These are phyloP conservation scores for Cryptosporidium meleagridis DNA, from an alignment of 169 alveolate species.

Conservation along the genomic window DNA sequence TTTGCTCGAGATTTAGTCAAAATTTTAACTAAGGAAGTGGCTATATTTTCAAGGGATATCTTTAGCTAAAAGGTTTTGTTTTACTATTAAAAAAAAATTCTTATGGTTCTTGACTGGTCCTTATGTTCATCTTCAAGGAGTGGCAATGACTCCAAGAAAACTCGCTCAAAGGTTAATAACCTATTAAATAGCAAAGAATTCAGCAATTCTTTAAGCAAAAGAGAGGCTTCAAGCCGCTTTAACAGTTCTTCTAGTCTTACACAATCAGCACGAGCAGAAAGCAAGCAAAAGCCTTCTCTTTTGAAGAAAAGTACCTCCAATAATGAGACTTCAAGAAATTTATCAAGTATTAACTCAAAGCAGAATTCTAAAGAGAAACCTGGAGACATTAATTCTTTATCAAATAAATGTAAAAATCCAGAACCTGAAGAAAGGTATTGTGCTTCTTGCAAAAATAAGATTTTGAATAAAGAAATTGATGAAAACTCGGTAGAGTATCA, in stretches of 20 bases:
- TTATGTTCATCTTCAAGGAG: constrained; percentile 10
- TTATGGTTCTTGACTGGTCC: constrained; percentile 9
- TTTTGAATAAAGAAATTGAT: background rate
- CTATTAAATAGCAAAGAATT: background rate
- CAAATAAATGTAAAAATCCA: background rate
- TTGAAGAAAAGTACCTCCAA: background rate
- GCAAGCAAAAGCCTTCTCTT: background rate
- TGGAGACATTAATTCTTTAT: background rate
- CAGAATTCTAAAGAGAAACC: background rate
- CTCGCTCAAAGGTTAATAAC: background rate
- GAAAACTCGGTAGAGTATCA: constrained; percentile 34
- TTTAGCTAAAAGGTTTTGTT: background rate
- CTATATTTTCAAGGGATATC: background rate
- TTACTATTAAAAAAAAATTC: background rate
- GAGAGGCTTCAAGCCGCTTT: background rate
- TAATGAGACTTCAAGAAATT: background rate
- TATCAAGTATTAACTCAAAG: background rate
- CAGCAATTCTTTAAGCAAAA: background rate
- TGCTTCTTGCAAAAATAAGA: constrained; percentile 9
- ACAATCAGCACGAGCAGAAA: background rate
- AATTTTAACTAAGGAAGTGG: no score
- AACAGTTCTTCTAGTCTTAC: background rate
- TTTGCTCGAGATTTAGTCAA: background rate
- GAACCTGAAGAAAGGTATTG: constrained; percentile 8
- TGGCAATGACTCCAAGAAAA: constrained; percentile 13